phyloP scores from a whole-genome alignment of 106 monocot genomes.

The Acorus calamus region DNA sequence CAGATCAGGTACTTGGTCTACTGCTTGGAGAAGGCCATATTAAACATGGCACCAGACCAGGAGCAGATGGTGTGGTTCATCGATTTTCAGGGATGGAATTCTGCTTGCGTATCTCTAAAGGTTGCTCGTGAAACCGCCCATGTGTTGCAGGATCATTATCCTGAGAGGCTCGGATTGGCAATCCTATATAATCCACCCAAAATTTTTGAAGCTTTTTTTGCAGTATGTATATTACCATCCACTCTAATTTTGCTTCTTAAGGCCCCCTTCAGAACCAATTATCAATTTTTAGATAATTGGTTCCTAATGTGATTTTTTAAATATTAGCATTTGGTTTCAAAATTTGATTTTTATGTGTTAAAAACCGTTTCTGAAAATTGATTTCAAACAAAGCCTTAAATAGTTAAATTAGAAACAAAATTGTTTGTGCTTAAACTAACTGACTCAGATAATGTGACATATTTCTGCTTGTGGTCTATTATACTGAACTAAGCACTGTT shows the following conservation, averaged over 20 bases:
- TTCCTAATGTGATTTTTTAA: too few species aligned
- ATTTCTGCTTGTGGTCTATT: too few species aligned
- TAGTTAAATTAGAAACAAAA: too few species aligned
- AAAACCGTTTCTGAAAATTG: too few species aligned
- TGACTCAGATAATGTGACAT: too few species aligned
- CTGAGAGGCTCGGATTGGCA: slow-evolving; percentile 42
- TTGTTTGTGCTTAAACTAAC: too few species aligned
- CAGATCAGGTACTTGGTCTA: slow-evolving; percentile 53
- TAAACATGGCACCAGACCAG: slow-evolving; percentile 34
- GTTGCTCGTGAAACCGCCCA: slow-evolving; percentile 48
- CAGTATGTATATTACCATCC: slow-evolving; percentile 15
- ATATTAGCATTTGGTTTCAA: too few species aligned
- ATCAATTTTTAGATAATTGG: too few species aligned
- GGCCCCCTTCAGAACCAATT: too few species aligned
- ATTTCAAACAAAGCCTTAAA: too few species aligned
- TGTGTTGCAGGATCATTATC: slow-evolving; percentile 54
- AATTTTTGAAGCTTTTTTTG: slow-evolving; percentile 71
- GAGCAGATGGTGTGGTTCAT: slow-evolving; percentile 57
- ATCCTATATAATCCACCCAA: slow-evolving; percentile 66
- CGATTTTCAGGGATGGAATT: slow-evolving; percentile 48
- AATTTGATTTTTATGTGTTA: too few species aligned
- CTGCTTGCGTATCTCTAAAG: slow-evolving; percentile 41
- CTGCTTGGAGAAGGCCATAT: slow-evolving; percentile 51
- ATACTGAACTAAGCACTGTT: too few species aligned
- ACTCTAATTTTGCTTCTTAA: background rate